These are phyloP conservation scores for Paramecium octaurelia DNA, from an alignment of 73 alveolate genomes.

Conservation along the genomic window DNA sequence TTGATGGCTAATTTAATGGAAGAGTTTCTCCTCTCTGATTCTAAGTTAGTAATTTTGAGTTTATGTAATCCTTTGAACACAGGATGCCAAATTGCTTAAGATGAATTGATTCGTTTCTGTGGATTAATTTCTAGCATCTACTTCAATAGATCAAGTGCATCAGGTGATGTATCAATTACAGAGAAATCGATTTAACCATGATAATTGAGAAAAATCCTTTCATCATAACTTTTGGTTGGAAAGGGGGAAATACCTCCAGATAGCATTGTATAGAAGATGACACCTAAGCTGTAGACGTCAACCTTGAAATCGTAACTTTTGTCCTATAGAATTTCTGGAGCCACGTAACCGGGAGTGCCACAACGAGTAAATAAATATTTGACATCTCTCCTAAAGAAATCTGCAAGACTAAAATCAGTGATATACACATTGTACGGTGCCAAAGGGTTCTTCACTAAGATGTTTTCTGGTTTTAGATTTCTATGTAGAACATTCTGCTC, in stretches of 20 bases:
- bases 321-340: constrained; percentile 58
- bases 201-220: neutral
- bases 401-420: constrained; percentile 40
- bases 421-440: neutral
- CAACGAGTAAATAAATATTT: constrained; percentile 33
- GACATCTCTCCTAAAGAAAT: neutral
- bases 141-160: neutral
- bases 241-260: constrained; percentile 33
- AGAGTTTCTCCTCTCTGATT: neutral
- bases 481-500: neutral
- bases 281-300: constrained; percentile 39
- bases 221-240: constrained; percentile 2
- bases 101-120: neutral
- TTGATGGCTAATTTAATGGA: neutral
- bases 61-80: neutral
- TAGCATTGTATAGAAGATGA: neutral
- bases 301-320: constrained; percentile 39
- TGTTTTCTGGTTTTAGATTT: constrained; percentile 45
- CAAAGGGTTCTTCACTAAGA: neutral
- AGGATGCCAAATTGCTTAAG: neutral
- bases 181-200: neutral
- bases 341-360: constrained; percentile 64
- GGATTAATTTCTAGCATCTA: neutral
- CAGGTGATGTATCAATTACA: neutral
- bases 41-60: neutral